phyloP scores from a whole-genome alignment of 2,329 filamentous ascomycete genomes.

The Ophiostoma ulmi region DNA sequence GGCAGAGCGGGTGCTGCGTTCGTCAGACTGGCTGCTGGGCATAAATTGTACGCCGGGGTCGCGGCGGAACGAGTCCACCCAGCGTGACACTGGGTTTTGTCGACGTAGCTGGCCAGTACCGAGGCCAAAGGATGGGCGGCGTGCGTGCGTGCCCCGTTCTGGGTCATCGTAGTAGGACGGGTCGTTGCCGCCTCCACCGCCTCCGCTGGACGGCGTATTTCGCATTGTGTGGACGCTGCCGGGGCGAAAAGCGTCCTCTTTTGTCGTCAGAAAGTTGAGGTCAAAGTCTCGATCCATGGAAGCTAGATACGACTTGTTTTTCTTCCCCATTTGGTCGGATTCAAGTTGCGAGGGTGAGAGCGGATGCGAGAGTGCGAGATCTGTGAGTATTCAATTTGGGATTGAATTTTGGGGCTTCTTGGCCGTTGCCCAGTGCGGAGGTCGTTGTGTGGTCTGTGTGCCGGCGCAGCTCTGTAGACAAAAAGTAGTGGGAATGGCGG shows the following conservation, averaged over 20 bases:
- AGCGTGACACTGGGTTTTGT: constrained; percentile 32
- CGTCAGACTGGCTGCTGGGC: constrained; percentile 32
- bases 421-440: constrained; percentile 5
- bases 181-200: constrained; percentile 16
- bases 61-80: constrained; percentile 59
- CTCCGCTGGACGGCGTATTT: constrained; percentile 11
- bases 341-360: not conserved
- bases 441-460: constrained; percentile 11
- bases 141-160: constrained; percentile 17
- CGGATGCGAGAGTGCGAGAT: not conserved
- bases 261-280: constrained; percentile 28
- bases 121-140: constrained; percentile 26
- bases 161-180: constrained; percentile 27
- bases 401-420: not conserved
- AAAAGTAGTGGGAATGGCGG: not conserved
- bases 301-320: constrained; percentile 15
- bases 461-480: constrained; percentile 4
- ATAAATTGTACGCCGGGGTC: constrained; percentile 50
- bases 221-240: constrained; percentile 26
- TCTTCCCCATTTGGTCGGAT: constrained; percentile 22
- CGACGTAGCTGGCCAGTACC: constrained; percentile 21
- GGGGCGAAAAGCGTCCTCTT: constrained; percentile 28
- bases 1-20: constrained; percentile 3
- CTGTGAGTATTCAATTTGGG: not conserved
- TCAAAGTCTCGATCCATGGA: constrained; percentile 29